Conservation (phyloP, 805 yeast species). For the Priceomyces carsonii region DNA sequence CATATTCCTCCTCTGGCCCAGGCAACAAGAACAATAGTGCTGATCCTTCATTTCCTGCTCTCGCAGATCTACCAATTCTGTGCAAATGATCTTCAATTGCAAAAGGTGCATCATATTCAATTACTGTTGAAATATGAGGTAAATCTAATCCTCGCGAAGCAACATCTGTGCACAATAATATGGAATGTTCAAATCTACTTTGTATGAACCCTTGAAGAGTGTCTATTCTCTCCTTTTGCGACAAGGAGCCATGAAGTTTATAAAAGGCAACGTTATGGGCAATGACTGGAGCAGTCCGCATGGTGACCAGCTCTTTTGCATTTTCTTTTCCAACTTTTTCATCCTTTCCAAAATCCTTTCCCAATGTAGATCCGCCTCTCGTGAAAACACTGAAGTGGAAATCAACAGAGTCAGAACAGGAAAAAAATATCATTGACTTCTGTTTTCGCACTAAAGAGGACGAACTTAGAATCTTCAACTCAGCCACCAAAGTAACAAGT, state of each 20-base stretch:
- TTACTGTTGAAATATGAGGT: constrained; percentile 79
- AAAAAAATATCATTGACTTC: constrained; percentile 80
- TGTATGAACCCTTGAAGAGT: constrained; percentile 67
- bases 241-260: constrained; percentile 86
- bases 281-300: constrained; percentile 54
- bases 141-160: constrained; percentile 96
- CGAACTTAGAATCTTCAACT: constrained; percentile 48
- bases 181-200: constrained; percentile 48
- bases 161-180: constrained; percentile 94
- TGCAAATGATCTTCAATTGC: constrained; percentile 93
- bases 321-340: constrained; percentile 27
- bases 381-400: constrained; percentile 81
- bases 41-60: constrained; percentile 88
- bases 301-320: constrained; percentile 22
- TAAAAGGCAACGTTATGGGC: constrained; percentile 46
- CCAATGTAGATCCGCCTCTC: constrained; percentile 50
- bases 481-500: constrained; percentile 74
- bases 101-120: constrained; percentile 95
- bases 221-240: constrained; percentile 79
- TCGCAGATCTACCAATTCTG: constrained; percentile 96
- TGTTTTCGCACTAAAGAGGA: constrained; percentile 4
- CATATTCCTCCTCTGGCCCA: constrained; percentile 83
- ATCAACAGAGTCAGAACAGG: constrained; percentile 96
- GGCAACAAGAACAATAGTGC: constrained; percentile 83
- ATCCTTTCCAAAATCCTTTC: no score